These are phyloP conservation scores for Colletotrichum liriopes DNA, from an alignment of 2,329 filamentous ascomycete genomes.

Conservation along the genomic window DNA sequence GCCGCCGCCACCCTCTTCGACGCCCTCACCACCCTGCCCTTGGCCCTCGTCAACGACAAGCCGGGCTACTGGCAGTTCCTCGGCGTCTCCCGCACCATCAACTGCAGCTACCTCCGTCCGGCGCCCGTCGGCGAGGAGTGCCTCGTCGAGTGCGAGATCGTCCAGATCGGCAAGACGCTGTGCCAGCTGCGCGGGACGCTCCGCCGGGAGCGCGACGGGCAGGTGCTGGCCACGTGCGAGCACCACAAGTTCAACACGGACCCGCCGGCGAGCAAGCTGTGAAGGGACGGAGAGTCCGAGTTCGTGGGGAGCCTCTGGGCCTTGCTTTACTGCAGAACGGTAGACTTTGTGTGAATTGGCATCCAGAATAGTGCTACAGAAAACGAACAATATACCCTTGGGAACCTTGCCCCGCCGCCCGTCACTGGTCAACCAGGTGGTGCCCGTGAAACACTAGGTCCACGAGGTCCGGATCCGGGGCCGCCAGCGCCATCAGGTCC, in stretches of 20 bases:
- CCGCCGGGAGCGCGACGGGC: slow-evolving; percentile 66
- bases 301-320: rapidly evolving
- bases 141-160: slow-evolving; percentile 69
- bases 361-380: background rate
- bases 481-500: slow-evolving; percentile 45
- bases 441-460: slow-evolving; percentile 34
- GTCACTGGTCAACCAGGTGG: slow-evolving; percentile 28
- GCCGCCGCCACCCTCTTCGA: slow-evolving; percentile 79
- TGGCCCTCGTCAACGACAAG: slow-evolving; percentile 67
- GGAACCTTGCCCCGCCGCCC: background rate
- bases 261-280: slow-evolving; percentile 52
- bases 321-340: too few relatives aligned
- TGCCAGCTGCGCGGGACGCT: slow-evolving; percentile 69
- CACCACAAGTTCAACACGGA: slow-evolving; percentile 78
- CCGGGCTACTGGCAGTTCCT: slow-evolving; percentile 74
- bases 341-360: slow-evolving; percentile 2
- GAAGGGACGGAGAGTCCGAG: background rate
- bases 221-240: slow-evolving; percentile 71
- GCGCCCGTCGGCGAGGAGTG: slow-evolving; percentile 67
- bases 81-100: slow-evolving; percentile 77
- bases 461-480: slow-evolving; percentile 37
- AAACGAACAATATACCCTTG: background rate
- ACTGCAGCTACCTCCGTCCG: slow-evolving; percentile 78
- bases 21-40: slow-evolving; percentile 72
- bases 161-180: slow-evolving; percentile 71